Evolutionary conservation across 345 rosid genomes (phyloP).

Genomic region (Combretum micranthum): DNA sequence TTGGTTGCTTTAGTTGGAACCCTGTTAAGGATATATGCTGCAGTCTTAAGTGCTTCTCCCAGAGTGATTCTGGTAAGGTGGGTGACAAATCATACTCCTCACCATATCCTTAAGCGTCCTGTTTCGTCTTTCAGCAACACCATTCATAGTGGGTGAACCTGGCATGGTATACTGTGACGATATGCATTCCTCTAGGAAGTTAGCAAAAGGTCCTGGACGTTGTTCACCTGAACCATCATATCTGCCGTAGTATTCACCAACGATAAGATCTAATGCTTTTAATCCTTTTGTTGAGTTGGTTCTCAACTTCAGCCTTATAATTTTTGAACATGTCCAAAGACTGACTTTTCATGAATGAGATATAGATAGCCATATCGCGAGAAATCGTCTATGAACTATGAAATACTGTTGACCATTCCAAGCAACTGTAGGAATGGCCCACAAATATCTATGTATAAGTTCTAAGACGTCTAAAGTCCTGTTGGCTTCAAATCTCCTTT

Average conservation of each 20-base stretch:
- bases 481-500: conserved; percentile 5
- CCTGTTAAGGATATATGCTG: neutral
- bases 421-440: conserved; percentile 10
- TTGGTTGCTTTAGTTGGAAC: neutral
- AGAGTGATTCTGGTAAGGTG: neutral
- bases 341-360: conserved; percentile 11
- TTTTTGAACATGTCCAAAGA: neutral
- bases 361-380: no score
- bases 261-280: neutral
- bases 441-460: conserved; percentile 12
- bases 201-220: neutral
- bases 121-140: no score
- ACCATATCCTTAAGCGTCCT: no score
- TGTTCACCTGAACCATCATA: conserved; percentile 8
- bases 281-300: neutral
- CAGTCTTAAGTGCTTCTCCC: neutral
- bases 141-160: no score
- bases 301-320: neutral
- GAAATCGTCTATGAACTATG: neutral
- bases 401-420: conserved; percentile 8
- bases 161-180: neutral
- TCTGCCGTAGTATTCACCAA: neutral
- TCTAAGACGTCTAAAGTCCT: conserved; percentile 8
- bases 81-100: neutral
- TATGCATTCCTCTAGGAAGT: neutral